Conservation (phyloP, 129 eudicot species). For the Logfia minima region DNA sequence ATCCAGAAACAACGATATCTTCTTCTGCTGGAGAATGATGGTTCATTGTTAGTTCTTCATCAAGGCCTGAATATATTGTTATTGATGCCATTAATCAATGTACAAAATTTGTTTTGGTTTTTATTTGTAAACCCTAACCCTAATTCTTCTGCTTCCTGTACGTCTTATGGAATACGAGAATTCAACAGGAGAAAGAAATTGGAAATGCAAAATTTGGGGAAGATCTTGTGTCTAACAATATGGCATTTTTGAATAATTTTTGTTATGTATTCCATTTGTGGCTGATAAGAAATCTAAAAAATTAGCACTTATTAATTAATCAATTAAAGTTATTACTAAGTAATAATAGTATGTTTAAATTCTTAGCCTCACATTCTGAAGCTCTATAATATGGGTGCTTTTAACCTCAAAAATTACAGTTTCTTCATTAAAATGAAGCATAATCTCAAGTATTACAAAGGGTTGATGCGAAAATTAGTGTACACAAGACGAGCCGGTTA, state of each 20-base stretch:
- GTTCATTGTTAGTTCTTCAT: conserved; percentile 42
- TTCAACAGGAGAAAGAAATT: background rate
- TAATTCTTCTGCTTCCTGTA: conserved; percentile 11
- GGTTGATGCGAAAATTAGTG: background rate
- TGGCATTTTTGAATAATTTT: background rate
- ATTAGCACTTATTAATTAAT: too few relatives aligned
- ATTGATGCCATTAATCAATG: conserved; percentile 17
- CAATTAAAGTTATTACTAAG: background rate
- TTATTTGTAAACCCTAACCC: conserved; percentile 24
- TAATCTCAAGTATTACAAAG: background rate
- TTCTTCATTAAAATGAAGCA: too few relatives aligned
- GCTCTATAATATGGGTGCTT: background rate
- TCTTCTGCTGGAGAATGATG: conserved; percentile 23
- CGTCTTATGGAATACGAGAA: background rate
- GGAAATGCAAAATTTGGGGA: conserved; percentile 1
- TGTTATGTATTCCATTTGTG: background rate
- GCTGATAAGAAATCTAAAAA: background rate
- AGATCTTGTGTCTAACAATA: conserved; percentile 16
- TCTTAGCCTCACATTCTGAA: background rate
- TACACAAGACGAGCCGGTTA: background rate
- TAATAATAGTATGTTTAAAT: background rate
- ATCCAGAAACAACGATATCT: conserved; percentile 36
- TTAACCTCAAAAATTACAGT: too few relatives aligned
- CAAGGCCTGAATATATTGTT: conserved; percentile 3
- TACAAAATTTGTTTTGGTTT: background rate